Conservation (phyloP, 495 filamentous ascomycete species). For the Aspergillus indologenus region DNA sequence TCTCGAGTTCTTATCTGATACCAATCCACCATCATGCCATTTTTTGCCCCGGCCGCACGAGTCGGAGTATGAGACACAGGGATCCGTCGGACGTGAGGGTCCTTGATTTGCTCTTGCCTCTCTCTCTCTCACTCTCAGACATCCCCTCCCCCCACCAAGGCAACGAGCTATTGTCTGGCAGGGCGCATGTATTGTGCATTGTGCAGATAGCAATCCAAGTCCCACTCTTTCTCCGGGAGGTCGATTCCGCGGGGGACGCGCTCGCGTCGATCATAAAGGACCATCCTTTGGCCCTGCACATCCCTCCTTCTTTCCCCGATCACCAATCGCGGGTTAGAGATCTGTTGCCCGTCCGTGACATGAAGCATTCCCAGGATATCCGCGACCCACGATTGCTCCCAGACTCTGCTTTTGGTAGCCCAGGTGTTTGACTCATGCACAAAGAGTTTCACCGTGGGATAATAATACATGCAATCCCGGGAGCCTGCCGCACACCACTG, state of each 20-base stretch:
- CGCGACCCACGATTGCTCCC: neutral
- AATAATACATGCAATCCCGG: neutral
- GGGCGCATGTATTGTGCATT: neutral
- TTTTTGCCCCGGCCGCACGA: neutral
- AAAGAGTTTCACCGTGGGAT: neutral
- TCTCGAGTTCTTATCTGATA: neutral
- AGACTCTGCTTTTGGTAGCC: neutral
- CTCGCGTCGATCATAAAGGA: neutral
- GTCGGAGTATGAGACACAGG: neutral
- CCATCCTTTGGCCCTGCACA: neutral
- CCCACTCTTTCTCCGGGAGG: neutral
- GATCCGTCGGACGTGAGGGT: neutral
- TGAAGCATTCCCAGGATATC: neutral
- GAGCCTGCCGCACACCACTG: neutral
- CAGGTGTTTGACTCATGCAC: neutral
- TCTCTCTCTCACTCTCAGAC: too few relatives aligned
- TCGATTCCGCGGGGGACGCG: neutral
- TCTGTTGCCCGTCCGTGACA: neutral
- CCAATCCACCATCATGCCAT: neutral
- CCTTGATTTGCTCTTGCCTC: neutral
- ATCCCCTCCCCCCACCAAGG: neutral
- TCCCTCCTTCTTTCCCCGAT: neutral
- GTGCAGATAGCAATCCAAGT: conserved; percentile 2
- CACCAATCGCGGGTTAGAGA: neutral
- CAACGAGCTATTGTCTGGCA: neutral